These are phyloP conservation scores for Lasiodiplodia sp. DNA, from an alignment of 2,329 filamentous ascomycete genomes.

Conservation along the genomic window DNA sequence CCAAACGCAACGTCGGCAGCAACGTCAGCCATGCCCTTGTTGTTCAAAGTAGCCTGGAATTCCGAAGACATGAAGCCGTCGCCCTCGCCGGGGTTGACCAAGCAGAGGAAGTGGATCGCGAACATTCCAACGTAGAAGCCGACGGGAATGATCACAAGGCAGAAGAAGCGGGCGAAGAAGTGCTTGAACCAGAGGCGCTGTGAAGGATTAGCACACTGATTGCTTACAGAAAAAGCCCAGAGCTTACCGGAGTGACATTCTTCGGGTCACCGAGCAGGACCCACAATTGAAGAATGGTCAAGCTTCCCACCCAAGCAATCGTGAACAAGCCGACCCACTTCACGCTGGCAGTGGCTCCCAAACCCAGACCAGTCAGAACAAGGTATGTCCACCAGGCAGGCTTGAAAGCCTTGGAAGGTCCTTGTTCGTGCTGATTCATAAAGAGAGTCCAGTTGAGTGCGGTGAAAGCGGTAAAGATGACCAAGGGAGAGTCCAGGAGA, in stretches of 20 bases:
- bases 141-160: constrained; percentile 85
- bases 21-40: constrained; percentile 94
- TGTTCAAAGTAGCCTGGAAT: constrained; percentile 97
- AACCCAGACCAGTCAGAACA: constrained; percentile 79
- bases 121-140: constrained; percentile 98
- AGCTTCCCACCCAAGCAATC: constrained; percentile 93
- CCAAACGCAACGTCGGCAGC: constrained; percentile 91
- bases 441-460: constrained; percentile 91
- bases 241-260: constrained; percentile 76
- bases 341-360: constrained; percentile 91
- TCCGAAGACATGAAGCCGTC: constrained; percentile 99
- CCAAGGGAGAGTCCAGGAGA: constrained; percentile 91
- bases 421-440: constrained; percentile 95
- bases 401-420: constrained; percentile 85
- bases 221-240: constrained; percentile 32
- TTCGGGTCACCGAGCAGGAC: constrained; percentile 88
- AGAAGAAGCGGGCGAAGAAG: constrained; percentile 88
- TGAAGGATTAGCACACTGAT: not conserved
- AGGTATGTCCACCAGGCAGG: constrained; percentile 99
- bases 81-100: constrained; percentile 93
- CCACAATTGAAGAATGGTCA: constrained; percentile 94
- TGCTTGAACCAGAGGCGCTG: constrained; percentile 90
- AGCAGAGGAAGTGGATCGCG: constrained; percentile 91
- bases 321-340: constrained; percentile 99
- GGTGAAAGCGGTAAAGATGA: constrained; percentile 92